phyloP scores from a whole-genome alignment of 1,284 basidiomycete species.

The Pyrrhoderma lamaoense region DNA sequence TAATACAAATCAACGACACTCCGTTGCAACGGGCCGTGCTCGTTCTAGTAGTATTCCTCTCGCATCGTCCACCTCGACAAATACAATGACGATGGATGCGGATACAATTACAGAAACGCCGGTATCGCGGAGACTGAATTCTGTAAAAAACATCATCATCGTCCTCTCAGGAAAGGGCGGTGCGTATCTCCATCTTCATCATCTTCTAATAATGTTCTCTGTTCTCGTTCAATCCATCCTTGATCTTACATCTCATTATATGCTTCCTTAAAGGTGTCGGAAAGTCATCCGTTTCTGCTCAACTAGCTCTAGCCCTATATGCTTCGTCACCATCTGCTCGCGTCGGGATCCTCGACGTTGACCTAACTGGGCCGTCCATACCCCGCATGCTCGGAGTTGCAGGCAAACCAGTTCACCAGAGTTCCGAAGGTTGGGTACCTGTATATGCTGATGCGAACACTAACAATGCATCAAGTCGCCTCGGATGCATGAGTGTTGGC shows the following conservation, averaged over 20 bases:
- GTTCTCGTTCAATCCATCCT: background rate
- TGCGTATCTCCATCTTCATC: conserved; percentile 3
- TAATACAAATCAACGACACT: too few relatives aligned
- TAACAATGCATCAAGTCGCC: conserved; percentile 33
- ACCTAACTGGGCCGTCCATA: conserved; percentile 94
- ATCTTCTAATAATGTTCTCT: background rate
- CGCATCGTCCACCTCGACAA: too few relatives aligned
- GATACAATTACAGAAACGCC: conserved; percentile 37
- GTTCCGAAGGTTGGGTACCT: conserved; percentile 95
- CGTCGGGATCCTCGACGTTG: conserved; percentile 92
- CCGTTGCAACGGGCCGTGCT: too few relatives aligned
- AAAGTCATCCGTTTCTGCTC: conserved; percentile 92
- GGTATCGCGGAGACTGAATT: conserved; percentile 53
- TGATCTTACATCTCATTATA: background rate
- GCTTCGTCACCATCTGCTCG: conserved; percentile 53
- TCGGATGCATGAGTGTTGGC: conserved; percentile 96
- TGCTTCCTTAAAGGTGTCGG: conserved; percentile 56
- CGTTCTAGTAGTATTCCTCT: too few relatives aligned
- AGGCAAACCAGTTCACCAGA: conserved; percentile 81
- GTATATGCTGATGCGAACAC: conserved; percentile 81
- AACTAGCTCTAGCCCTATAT: conserved; percentile 86
- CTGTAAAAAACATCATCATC: conserved; percentile 84
- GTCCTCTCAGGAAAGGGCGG: conserved; percentile 94
- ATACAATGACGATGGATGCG: too few relatives aligned
- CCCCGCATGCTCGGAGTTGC: conserved; percentile 97